Conservation (phyloP, 202 grass and related monocot species). For the Panicum hallii region DNA sequence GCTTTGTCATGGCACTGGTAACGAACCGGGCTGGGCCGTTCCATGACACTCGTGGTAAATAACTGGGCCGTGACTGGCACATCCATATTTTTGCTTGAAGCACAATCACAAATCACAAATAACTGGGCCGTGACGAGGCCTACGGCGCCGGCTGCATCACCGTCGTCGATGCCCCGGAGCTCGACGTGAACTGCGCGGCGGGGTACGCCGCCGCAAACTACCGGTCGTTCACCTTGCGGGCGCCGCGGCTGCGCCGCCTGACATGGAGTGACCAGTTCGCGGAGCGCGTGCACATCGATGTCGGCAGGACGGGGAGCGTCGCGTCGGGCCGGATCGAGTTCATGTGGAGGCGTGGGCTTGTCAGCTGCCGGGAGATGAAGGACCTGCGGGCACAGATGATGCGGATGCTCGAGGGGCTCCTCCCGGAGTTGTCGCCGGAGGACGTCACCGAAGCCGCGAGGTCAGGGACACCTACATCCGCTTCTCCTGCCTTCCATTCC, state of each 20-base stretch:
- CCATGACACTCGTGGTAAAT: no score
- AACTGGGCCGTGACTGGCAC: no score
- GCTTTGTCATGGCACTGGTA: no score
- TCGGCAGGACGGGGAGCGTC: neutral
- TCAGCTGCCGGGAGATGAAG: neutral
- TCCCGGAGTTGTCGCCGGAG: neutral
- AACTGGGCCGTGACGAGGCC: no score
- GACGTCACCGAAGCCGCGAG: neutral
- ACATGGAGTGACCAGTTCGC: neutral
- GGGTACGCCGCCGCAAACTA: neutral
- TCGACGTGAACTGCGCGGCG: neutral
- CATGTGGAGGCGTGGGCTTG: neutral
- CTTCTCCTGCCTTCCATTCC: no score
- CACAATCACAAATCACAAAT: no score
- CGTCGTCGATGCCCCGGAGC: conserved; percentile 15
- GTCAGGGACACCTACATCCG: neutral
- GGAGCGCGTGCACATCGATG: neutral
- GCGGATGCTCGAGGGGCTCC: neutral
- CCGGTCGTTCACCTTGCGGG: conserved; percentile 23
- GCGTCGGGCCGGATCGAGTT: neutral
- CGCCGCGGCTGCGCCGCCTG: neutral
- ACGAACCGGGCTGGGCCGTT: no score
- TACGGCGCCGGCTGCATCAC: neutral
- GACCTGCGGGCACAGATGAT: neutral
- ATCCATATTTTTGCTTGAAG: no score